Base-by-base conservation (phyloP, 2,329 filamentous ascomycete species). In the Monosporascus ibericus region DNA sequence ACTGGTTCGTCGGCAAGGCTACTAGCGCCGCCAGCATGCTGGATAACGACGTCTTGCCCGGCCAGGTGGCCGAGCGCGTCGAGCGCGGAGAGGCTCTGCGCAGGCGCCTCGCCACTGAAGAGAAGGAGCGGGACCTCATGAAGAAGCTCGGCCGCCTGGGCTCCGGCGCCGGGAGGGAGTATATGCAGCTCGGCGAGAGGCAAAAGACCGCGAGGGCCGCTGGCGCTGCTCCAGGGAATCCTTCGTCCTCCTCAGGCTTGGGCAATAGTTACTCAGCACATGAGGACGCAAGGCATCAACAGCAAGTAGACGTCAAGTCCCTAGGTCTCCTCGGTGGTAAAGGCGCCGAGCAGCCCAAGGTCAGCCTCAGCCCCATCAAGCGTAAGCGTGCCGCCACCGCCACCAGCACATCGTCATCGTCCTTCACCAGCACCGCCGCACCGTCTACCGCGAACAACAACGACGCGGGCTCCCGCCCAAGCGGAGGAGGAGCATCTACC, bases 71-170 rank as follows among this genome's bases (percentile, higher is more conserved):
- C 1, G 79, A 84, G 51, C 77, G 81, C 34, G 79, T 77, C 30
- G 84, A 84, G 60, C 78, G 80, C 54, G 81, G 84, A 49, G 88
- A 91, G 57, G 79, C 81, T 18, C 70, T 88, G 58, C 85, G 83
- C 56, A 78, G 84, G 52, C 79, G 79, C 3, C 72, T 91, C 6
- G 80, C 82, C 6, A 80, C 80, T 15, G 80, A 83, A 60, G 87
- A 92, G 67, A 86, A 81, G 63, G 89, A 92, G 67, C 76, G 83
- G 20, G 85, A 89, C 24, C 78, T 94, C 48, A 86, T 85, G 58
- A 83, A 81, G 65, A 82, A 82, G 59, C 75, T 94, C 2, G 82
- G 81, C 9, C 73, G 79, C 48, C 73, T 84, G 53, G 87, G 87
- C 9, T 78, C 74, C 48, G 85, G 85, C 6, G 79, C 86, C 0